Evolutionary conservation across 306 rosid species (phyloP), one percentile per base, ranked within the genome.

Genomic region (Fragaria iinumae): DNA sequence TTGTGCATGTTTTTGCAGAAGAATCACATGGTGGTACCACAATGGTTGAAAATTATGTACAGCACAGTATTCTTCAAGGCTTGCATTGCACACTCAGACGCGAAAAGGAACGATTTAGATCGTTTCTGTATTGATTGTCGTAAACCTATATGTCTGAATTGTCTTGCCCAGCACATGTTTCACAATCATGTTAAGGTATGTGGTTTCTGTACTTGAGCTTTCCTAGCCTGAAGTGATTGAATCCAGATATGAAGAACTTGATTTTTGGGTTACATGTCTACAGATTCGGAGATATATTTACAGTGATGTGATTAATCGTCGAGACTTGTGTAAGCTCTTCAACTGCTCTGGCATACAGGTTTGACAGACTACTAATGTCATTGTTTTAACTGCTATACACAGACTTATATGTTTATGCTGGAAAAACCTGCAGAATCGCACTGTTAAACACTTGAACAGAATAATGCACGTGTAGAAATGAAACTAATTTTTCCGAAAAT

Each of bases 281-380:
- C 13, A 82, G 82, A 78, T 82, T 78, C 85, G 77, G 12, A 78
- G 85, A 60, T 78, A 82, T 38, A 55, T 78, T n/a, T 82, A 78
- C 69, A 78, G 76, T 39, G 82, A 82, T 21, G 82, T 82, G 74
- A 78, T 82, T 27, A 82, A 82, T 23, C 67, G 74, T 44, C 69
- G 55, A 52, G 85, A 82, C 67, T 74, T 82, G 49, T 14, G 77
- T 77, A 82, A 78, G 43, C 72, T 78, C 66, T 78, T 82, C 55
- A 63, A 78, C 69, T 82, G 85, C 63, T 77, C 82, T 23, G 85
- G 85, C 17, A 82, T 82, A 44, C 82, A 78, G 85, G 85, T 77
- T 50, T 13, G 53, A 49, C 41, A 62, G 41, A 16, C 41, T 13
- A 62, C 41, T 62, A 29, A 16, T 47, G 55, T 32, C 38, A 11